Percentiles rank a stretch among this genome's conserved stretches.
Evolutionary conservation across 2,329 filamentous ascomycete genomes (phyloP).

Genomic region (Chrysosporium queenslandicum): DNA sequence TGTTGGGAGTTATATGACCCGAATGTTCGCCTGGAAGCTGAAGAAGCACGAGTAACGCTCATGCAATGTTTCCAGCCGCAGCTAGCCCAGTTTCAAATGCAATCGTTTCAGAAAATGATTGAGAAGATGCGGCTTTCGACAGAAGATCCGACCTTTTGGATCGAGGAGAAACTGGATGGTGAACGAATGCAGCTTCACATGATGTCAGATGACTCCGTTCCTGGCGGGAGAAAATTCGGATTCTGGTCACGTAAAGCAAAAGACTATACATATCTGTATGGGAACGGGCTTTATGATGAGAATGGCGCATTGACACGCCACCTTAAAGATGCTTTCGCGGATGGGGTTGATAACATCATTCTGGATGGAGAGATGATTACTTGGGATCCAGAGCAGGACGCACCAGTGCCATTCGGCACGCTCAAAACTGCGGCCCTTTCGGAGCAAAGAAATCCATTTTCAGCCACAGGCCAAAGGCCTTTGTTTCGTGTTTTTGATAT

Average conservation of each 20-base stretch:
- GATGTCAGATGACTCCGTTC: constrained; percentile 55
- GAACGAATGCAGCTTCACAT: constrained; percentile 97
- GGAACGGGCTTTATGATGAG: constrained; percentile 61
- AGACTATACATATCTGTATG: constrained; percentile 92
- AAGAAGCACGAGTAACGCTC: constrained; percentile 62
- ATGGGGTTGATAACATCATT: constrained; percentile 73
- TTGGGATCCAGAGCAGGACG: constrained; percentile 80
- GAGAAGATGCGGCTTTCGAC: constrained; percentile 54
- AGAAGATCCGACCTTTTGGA: constrained; percentile 76
- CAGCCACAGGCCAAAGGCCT: constrained; percentile 55
- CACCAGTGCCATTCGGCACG: constrained; percentile 80
- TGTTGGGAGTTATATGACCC: constrained; percentile 88
- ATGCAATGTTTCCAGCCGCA: constrained; percentile 98
- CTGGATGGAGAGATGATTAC: constrained; percentile 98
- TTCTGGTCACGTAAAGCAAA: constrained; percentile 97
- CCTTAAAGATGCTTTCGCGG: constrained; percentile 63
- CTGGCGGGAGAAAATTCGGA: constrained; percentile 62
- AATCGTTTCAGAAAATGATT: constrained; percentile 71
- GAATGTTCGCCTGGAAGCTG: constrained; percentile 59
- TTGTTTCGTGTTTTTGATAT: constrained; percentile 86
- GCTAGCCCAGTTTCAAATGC: constrained; percentile 81
- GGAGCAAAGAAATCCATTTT: constrained; percentile 63
- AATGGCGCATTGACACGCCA: constrained; percentile 71
- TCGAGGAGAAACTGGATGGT: constrained; percentile 94
- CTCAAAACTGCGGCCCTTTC: constrained; percentile 81